Evolutionary conservation across 164 flowering plant genomes (phyloP).

Genomic region (Umbilicus rupestris): DNA sequence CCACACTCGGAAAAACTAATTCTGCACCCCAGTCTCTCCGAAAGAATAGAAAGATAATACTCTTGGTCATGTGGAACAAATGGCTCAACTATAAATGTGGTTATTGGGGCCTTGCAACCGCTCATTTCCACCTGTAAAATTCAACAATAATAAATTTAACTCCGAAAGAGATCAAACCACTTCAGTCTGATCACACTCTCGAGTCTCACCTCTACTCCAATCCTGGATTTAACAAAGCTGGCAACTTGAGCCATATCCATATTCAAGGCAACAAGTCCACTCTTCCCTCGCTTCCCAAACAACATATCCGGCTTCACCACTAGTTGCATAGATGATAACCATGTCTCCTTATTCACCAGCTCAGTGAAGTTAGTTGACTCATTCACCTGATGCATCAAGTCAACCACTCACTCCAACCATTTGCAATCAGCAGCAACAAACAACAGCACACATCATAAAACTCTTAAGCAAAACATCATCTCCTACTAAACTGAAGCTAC

Average conservation of each 20-base stretch:
- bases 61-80: constrained; percentile 83
- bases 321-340: constrained; percentile 75
- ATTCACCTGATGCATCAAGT: constrained; percentile 35
- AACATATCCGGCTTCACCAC: constrained; percentile 97
- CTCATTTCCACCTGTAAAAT: constrained; percentile 78
- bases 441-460: no score
- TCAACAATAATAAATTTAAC: background rate
- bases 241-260: constrained; percentile 84
- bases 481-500: no score
- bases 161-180: background rate
- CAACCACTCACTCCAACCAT: background rate
- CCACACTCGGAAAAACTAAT: constrained; percentile 94
- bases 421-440: background rate
- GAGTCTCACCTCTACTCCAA: constrained; percentile 61
- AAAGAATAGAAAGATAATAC: constrained; percentile 65
- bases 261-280: constrained; percentile 83
- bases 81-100: constrained; percentile 89
- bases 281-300: constrained; percentile 96
- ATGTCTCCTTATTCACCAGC: constrained; percentile 55
- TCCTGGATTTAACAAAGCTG: constrained; percentile 64
- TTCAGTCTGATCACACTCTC: constrained; percentile 24
- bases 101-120: constrained; percentile 88
- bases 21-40: constrained; percentile 81
- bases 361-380: constrained; percentile 71
- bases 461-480: no score